These are phyloP conservation scores for Brassica incana DNA, from an alignment of 345 rosid genomes.

Conservation along the genomic window DNA sequence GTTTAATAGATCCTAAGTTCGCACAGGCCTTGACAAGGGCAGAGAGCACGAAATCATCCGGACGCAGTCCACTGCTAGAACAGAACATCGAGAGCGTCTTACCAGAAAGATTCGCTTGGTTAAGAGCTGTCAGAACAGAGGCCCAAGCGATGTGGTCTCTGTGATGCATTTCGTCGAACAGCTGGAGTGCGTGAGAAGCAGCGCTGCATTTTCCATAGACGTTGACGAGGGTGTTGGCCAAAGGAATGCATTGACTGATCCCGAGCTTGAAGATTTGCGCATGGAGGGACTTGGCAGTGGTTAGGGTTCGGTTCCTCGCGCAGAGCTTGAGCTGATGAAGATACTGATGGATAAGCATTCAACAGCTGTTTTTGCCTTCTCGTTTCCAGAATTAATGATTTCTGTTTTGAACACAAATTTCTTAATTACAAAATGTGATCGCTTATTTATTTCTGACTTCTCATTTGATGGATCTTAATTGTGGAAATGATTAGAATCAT, in stretches of 20 bases:
- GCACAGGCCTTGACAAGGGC: slow-evolving; percentile 67
- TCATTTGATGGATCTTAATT: too few species aligned
- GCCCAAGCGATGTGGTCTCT: slow-evolving; percentile 72
- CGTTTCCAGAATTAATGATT: not conserved
- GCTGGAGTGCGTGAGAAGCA: slow-evolving; percentile 41
- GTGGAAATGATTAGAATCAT: too few species aligned
- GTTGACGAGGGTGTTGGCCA: slow-evolving; percentile 52
- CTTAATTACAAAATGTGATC: too few species aligned
- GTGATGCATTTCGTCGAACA: slow-evolving; percentile 67
- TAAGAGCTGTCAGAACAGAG: slow-evolving; percentile 64
- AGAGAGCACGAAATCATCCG: slow-evolving; percentile 68
- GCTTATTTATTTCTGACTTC: too few species aligned
- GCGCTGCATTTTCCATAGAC: slow-evolving; percentile 55
- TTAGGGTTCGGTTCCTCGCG: slow-evolving; percentile 39
- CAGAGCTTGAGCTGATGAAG: slow-evolving; percentile 51
- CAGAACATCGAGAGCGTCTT: slow-evolving; percentile 53
- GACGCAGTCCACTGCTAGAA: slow-evolving; percentile 40
- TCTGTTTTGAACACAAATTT: not conserved
- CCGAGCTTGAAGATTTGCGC: slow-evolving; percentile 58
- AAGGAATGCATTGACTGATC: slow-evolving; percentile 31
- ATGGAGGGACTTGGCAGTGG: slow-evolving; percentile 45
- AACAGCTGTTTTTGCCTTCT: slow-evolving; percentile 21
- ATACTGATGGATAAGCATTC: slow-evolving; percentile 50
- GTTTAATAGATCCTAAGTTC: slow-evolving; percentile 48
- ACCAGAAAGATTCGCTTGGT: slow-evolving; percentile 50